Percentiles rank a stretch among this genome's conserved stretches.
These are phyloP conservation scores for Chaetothyriales sp. DNA, from an alignment of 2,329 filamentous ascomycete genomes.

Conservation along the genomic window DNA sequence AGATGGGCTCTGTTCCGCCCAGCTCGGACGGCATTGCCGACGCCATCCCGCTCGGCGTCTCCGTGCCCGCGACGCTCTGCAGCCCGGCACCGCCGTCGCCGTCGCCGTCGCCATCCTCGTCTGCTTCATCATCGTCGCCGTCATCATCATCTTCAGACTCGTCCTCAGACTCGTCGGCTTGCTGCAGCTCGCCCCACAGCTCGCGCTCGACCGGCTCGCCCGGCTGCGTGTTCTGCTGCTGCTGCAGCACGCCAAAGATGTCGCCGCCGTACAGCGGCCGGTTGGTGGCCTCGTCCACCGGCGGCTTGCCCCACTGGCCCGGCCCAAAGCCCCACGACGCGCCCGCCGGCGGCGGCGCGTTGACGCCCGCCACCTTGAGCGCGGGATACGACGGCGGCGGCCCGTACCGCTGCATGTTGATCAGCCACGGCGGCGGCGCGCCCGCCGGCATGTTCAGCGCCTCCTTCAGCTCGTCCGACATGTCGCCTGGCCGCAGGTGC, in stretches of 20 bases:
- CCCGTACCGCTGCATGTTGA: slow-evolving; percentile 89
- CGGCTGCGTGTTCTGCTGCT: slow-evolving; percentile 46
- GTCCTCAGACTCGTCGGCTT: slow-evolving; percentile 45
- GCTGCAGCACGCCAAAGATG: slow-evolving; percentile 67
- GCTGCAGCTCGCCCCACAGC: slow-evolving; percentile 84
- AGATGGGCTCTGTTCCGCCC: slow-evolving; percentile 59
- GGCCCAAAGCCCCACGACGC: slow-evolving; percentile 91
- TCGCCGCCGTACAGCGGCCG: slow-evolving; percentile 85
- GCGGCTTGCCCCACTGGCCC: slow-evolving; percentile 90
- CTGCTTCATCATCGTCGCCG: slow-evolving; percentile 56
- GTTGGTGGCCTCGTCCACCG: slow-evolving; percentile 75
- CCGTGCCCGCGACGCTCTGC: slow-evolving; percentile 62
- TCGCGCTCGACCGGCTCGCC: slow-evolving; percentile 75
- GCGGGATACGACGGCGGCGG: slow-evolving; percentile 89
- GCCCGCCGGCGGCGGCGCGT: slow-evolving; percentile 78
- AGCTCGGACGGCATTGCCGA: slow-evolving; percentile 73
- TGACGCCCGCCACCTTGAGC: slow-evolving; percentile 87
- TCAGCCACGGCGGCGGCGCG: slow-evolving; percentile 89
- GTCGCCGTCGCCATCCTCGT: slow-evolving; percentile 46
- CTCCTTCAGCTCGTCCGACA: slow-evolving; percentile 80
- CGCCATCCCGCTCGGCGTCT: slow-evolving; percentile 67
- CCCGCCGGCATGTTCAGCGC: slow-evolving; percentile 87
- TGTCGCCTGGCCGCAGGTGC: slow-evolving; percentile 76
- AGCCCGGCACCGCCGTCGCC: slow-evolving; percentile 51
- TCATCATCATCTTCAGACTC: slow-evolving; percentile 60